Evolutionary conservation across 768 basidiomycete species (phyloP), one percentile per base, ranked within the genome.

Genomic region (Chalciporus chontae): DNA sequence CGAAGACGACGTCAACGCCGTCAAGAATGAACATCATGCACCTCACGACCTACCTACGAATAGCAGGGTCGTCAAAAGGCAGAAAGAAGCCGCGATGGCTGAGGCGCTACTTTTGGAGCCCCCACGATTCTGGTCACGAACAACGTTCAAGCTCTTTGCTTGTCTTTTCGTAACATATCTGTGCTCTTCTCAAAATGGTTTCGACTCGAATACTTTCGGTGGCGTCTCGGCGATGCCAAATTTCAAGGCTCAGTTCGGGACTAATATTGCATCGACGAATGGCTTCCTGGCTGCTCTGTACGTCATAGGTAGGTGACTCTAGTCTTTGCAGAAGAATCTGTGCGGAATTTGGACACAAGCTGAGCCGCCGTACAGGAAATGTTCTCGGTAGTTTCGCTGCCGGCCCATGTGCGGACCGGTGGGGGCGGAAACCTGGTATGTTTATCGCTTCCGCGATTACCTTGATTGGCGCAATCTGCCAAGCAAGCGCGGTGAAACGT

Each of bases 171-270:
- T 65, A 32, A 59, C 63, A 4, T 65, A 59, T 37, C 51, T 65
- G n/a, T 63, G 61, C 27, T 59, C 59, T 8, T 61, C 63, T 8
- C 59, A 58, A 15, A 65, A 65, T 39, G 63, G 63, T 1, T 65
- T 61, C 45, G 63, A 65, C 46, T 56, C 57, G 27, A 65, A 65
- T 43, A 65, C 63, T 5, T 65, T 62, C 43, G 63, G 63, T 8
- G 63, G 63, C 13, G 54, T 63, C 7, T 65, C 61, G 17, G 63
- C 61, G 21, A 62, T 63, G 50, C 45, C 58, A 17, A 55, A 55
- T 38, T 65, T 65, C 52, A 51, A 55, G 21, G 47, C 49, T 31
- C 59, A 59, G 44, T 65, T 65, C 39, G 61, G 59, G 9, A 63
- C 61, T n/a, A 51, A 59, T 29, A 61, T 63, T 29, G 55, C 53